Evolutionary conservation across 2,329 filamentous ascomycete genomes (phyloP), one percentile per base, ranked within the genome.

Genomic region (Canariomyces notabilis): DNA sequence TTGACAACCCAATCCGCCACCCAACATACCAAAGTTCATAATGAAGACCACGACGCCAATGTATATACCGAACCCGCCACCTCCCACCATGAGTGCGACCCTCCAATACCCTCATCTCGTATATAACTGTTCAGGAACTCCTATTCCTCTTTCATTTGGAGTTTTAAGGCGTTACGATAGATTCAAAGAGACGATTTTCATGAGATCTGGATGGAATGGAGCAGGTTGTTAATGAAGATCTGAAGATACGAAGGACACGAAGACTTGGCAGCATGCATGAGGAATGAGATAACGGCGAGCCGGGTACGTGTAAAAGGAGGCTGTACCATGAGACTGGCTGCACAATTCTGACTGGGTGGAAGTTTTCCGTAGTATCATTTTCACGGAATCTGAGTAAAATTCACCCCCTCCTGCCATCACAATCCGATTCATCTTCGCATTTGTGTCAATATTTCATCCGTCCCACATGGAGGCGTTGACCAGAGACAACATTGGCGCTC

Each of bases 101-200:
- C 33, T 11, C 29, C 26, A n/a, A 37, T 16, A 18, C 37, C 4
- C n/a, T 22, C 7, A 26, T 18, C 33, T 23, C 7, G 40, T 48
- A 48, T 44, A 48, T 44, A 48, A 37, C 5, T 33, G 16, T 12
- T 12, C n/a, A 5, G 6, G 20, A 16, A 9, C 7, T 14, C 14
- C 2, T 7, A 34, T 33, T 21, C 3, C 29, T 21, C 14, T 12
- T 29, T 29, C 20, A 42, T 38, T 44, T 23, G 22, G 47, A 42
- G 42, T 42, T 49, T 45, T 15, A n/a, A 5, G 47, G 42, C 29
- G 34, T 41, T 34, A 9, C 12, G 32, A 26, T 44, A 44, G 46
- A 44, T 12, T 16, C 16, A 34, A 18, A 23, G 23, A 11, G 16
- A 22, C 31, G 31, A 31, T 33, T 42, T 41, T 26, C 32, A 18